Conservation (phyloP, 768 basidiomycete genomes). For the Mycena crocata region DNA sequence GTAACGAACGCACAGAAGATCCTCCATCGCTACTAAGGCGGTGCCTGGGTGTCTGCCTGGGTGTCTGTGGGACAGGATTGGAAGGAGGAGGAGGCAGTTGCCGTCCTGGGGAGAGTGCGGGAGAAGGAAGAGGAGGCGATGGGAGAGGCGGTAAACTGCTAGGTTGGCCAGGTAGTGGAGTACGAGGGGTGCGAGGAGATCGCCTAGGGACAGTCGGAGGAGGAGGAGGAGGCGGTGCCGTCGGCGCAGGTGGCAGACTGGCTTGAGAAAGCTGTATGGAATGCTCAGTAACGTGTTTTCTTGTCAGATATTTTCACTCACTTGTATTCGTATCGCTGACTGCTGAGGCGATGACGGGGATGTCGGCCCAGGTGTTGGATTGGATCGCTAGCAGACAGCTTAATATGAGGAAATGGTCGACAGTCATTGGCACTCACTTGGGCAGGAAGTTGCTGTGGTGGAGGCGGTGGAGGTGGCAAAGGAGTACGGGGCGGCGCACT, state of each 20-base stretch:
- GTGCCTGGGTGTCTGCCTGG: slow-evolving; percentile 6
- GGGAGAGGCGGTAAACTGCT: slow-evolving; percentile 4
- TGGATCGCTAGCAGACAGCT: slow-evolving; percentile 5
- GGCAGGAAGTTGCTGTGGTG: not conserved
- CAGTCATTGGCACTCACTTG: not conserved
- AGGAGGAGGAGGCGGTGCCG: slow-evolving; percentile 46
- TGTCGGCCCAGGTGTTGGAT: slow-evolving; percentile 37
- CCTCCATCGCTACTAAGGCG: slow-evolving; percentile 12
- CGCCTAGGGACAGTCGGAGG: slow-evolving; percentile 16
- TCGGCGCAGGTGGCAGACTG: slow-evolving; percentile 38
- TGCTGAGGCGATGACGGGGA: slow-evolving; percentile 38
- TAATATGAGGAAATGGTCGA: not conserved
- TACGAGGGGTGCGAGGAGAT: slow-evolving; percentile 14
- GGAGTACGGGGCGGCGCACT: slow-evolving; percentile 18
- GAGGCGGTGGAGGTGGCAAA: slow-evolving; percentile 20
- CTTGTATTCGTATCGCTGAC: too few relatives aligned
- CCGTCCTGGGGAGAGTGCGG: not conserved
- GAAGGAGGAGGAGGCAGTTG: slow-evolving; percentile 6
- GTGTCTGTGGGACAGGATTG: not conserved
- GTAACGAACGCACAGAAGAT: slow-evolving; percentile 26
- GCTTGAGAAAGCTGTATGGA: slow-evolving; percentile 19
- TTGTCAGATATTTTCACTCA: slow-evolving; percentile 2
- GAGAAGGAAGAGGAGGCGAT: slow-evolving; percentile 8
- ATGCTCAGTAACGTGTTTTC: not conserved
- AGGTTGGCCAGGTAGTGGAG: slow-evolving; percentile 10